Evolutionary conservation across 306 rosid genomes (phyloP).

Genomic region (Quercus aquifolioides): DNA sequence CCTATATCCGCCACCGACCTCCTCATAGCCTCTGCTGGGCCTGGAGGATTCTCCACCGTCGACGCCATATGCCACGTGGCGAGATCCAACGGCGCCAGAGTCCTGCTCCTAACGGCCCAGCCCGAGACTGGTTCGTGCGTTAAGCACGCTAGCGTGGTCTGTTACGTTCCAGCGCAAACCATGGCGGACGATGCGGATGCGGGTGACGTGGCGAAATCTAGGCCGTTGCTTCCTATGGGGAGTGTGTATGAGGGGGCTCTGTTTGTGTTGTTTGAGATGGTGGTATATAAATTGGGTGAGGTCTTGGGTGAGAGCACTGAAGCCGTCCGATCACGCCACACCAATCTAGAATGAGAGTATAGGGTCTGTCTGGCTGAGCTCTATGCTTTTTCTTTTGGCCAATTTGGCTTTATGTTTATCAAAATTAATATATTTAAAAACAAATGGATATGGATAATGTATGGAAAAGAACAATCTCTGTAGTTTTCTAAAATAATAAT

Average conservation of each 20-base stretch:
- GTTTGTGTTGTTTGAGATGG: slow-evolving; percentile 94
- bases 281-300: slow-evolving; percentile 61
- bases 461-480: too few relatives aligned
- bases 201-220: slow-evolving; percentile 25
- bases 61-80: slow-evolving; percentile 73
- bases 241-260: slow-evolving; percentile 86
- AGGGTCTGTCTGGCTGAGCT: background rate
- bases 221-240: slow-evolving; percentile 91
- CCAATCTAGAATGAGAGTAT: slow-evolving; percentile 63
- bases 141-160: slow-evolving; percentile 57
- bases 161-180: slow-evolving; percentile 84
- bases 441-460: too few relatives aligned
- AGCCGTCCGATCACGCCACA: slow-evolving; percentile 82
- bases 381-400: background rate
- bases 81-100: slow-evolving; percentile 58
- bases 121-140: slow-evolving; percentile 72
- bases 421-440: too few relatives aligned
- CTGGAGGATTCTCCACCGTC: slow-evolving; percentile 89
- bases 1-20: slow-evolving; percentile 62
- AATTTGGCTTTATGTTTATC: too few relatives aligned
- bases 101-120: slow-evolving; percentile 79
- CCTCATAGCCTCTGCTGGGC: slow-evolving; percentile 82
- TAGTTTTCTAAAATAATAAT: too few relatives aligned
- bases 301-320: slow-evolving; percentile 57
- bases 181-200: slow-evolving; percentile 71